These are phyloP conservation scores for Helicostylum pulchrum DNA, from an alignment of 192 early-diverging fungal genomes.

Conservation along the genomic window DNA sequence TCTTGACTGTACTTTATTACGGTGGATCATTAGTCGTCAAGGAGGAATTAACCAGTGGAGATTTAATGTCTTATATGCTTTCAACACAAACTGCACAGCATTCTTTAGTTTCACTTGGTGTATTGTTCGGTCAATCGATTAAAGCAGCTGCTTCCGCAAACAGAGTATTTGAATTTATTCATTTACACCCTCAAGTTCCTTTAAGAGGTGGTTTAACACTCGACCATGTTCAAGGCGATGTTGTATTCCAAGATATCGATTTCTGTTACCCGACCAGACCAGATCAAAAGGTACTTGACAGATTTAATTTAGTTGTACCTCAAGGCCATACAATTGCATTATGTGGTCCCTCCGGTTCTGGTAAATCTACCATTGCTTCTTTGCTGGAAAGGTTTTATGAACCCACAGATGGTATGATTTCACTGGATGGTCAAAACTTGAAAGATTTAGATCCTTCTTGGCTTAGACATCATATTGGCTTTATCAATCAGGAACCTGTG, in stretches of 20 bases:
- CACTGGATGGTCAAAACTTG: conserved; percentile 61
- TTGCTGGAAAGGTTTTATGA: conserved; percentile 80
- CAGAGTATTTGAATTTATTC: conserved; percentile 54
- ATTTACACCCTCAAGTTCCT: conserved; percentile 41
- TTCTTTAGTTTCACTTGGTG: conserved; percentile 56
- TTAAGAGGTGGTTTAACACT: conserved; percentile 38
- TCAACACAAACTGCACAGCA: conserved; percentile 61
- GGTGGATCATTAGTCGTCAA: conserved; percentile 50
- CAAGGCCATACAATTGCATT: conserved; percentile 85
- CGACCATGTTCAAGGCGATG: conserved; percentile 46
- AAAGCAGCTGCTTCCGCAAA: conserved; percentile 48
- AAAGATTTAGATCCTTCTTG: conserved; percentile 56
- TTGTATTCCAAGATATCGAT: conserved; percentile 68
- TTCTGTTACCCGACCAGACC: conserved; percentile 84
- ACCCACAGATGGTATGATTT: conserved; percentile 57
- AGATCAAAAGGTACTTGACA: conserved; percentile 74
- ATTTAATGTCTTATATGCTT: conserved; percentile 58
- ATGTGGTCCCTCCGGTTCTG: conserved; percentile 79
- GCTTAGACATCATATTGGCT: conserved; percentile 67
- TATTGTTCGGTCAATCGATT: conserved; percentile 57
- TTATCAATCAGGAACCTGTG: conserved; percentile 75
- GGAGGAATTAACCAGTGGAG: conserved; percentile 54
- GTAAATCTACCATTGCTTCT: conserved; percentile 72
- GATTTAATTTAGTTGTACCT: conserved; percentile 63
- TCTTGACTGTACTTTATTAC: conserved; percentile 57